Evolutionary conservation across 371 early-diverging fungal genomes (phyloP), one percentile per base, ranked within the genome.

Genomic region (Mortierella sp.): DNA sequence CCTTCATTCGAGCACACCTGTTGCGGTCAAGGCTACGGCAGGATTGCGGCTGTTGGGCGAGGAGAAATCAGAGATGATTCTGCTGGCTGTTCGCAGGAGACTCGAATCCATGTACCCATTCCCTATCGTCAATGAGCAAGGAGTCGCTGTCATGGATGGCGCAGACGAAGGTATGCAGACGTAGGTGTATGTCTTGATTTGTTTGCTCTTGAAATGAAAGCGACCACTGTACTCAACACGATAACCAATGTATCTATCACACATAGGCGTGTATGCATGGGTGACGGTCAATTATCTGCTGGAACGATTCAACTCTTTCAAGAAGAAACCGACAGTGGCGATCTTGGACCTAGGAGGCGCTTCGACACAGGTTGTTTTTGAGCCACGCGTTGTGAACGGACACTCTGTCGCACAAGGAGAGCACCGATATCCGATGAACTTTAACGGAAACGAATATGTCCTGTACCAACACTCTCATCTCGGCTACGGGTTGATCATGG

Each of bases 261-360:
- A 31, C 69, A 1, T 73, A 94, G 94, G 98, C 55, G 95, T 98
- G 9, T 99, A 92, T 90, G 98, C 98, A 14, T 99, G 99, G 99
- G 96, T 99, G 75, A 98, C 98, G 0, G 97, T 98, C 71, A 99
- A 99, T 86, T 98, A 96, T 82, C 89, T 99, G 19, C 89, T 97
- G 28, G 91, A 90, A 5, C 90, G 90, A 40, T 80, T 95, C 43
- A 90, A 89, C 19, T 76, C 82, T 3, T 87, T 90, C 16, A 74
- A 86, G 34, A 88, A 89, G 72, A 83, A 86, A 72, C 79, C 91
- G 3, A 97, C 98, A 3, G 97, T 95, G 19, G 98, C 97, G 6
- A 94, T 97, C 26, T 94, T 99, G 89, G 99, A 99, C 86, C 88
- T 99, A 72, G 99, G 99, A 64, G 99, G 99, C 64, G 99, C 96